These are phyloP conservation scores for Aspergillus indologenus DNA, from an alignment of 495 filamentous ascomycete species.

Conservation along the genomic window DNA sequence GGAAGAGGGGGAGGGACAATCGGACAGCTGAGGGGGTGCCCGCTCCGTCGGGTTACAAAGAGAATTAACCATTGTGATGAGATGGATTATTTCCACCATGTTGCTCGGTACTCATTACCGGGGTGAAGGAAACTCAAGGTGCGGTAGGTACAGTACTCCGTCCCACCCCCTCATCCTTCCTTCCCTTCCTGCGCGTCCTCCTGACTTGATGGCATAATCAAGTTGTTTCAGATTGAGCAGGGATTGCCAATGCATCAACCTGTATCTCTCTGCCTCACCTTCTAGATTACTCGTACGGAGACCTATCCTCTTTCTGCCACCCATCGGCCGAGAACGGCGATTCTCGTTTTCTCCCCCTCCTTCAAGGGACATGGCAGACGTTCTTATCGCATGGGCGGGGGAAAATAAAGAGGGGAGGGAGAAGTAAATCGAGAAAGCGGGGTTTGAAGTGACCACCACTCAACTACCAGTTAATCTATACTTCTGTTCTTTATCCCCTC, in stretches of 20 bases:
- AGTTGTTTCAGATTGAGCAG: neutral
- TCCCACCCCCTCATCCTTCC: no score
- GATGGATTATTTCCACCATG: no score
- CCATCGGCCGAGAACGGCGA: neutral
- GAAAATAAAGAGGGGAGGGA: neutral
- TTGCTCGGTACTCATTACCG: no score
- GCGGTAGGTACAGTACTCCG: no score
- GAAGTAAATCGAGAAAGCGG: neutral
- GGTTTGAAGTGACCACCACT: neutral
- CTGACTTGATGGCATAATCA: neutral
- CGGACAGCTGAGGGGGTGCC: neutral
- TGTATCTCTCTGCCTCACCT: neutral
- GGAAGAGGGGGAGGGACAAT: neutral
- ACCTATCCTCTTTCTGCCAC: no score
- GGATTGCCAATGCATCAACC: neutral
- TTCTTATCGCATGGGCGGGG: neutral
- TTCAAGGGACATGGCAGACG: no score
- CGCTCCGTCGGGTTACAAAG: no score
- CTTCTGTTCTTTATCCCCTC: neutral
- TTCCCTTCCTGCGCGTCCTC: no score
- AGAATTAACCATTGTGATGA: no score
- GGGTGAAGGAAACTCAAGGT: no score
- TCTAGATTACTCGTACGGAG: neutral
- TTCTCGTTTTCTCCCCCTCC: neutral
- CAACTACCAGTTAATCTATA: no score